Base-by-base conservation (phyloP, 306 rosid species). In the Geum urbanum region DNA sequence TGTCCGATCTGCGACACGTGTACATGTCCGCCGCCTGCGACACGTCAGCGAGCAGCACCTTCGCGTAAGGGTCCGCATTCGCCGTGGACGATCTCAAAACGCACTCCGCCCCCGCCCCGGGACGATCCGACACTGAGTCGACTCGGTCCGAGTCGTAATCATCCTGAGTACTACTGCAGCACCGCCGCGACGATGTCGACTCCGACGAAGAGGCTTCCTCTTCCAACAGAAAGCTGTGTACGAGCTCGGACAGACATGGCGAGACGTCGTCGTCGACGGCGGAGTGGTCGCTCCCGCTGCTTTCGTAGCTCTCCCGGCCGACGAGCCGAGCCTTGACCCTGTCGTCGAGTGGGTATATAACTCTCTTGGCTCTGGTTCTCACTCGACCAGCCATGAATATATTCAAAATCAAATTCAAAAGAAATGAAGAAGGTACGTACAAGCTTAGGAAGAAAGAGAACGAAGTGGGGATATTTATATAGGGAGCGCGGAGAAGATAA, bases 201-300 rank as follows among this genome's bases (percentile, higher is more conserved):
- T 64, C 69, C 41, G 69, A 13, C 1, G 72, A 19, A 5, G 46
- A 18, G 11, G 22, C 72, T 6, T 47, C 55, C 3, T 69, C 78
- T 0, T 72, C 83, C 37, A 83, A 83, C 1, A 90, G 83, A 60
- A 90, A 92, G 40, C 71, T 76, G 24, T 80, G 87, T 12, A 92
- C 90, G 64, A 92, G 97, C 67, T 79, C 91, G 27, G 91, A 86
- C 35, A 92, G 86, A 15, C 81, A 85, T 1, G 82, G 97, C 0
- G 87, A 88, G 19, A 53, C 73, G 55, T 79, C 81, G 1, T 64
- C 81, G 1, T 61, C 80, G 12, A 5, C 62, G 48, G 77, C 79
- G 59, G 96, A 92, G 76, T 92, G 90, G 5, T 92, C 90, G 73
- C 97, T 92, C 0, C 90, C 98, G 75, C 96, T 90, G 84, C 96